Base-by-base conservation (phyloP, 2,329 filamentous ascomycete genomes). In the Fusarium vanettenii region DNA sequence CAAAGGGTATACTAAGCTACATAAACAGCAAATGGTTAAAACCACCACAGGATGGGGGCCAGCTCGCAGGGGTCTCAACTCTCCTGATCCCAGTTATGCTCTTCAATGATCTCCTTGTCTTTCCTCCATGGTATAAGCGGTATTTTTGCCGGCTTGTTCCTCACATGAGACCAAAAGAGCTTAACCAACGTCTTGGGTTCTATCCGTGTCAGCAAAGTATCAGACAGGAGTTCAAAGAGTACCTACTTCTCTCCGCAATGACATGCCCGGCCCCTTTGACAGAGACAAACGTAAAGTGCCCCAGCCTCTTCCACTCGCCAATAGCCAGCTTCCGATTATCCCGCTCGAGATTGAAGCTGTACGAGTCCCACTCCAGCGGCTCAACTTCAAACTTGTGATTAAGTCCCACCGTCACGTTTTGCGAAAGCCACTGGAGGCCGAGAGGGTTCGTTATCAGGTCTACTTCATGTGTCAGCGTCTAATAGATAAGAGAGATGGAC, bases 381-480 rank as follows among this genome's bases (percentile, higher is more conserved):
- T 20, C 4, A 4, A 5, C 6, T 10, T 18, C 8, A 33, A 37
- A 8, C 1, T 18, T n/a, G n/a, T 14, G 13, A 22, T 62, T 41
- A 1, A 13, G 8, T 14, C 41, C 29, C 9, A 43, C 39, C 0
- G 13, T 20, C 10, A 31, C 7, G 14, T 48, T 39, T n/a, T 48
- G 13, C 0, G 63, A 29, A 16, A 69, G 13, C 39, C 16, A 37
- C 2, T 2, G 6, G 20, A 69, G 43, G 13, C 66, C 69, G 1
- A 66, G n/a, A 22, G 25, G 18, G 20, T 60, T 69, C n/a, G 66
- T 27, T 11, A 62, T 39, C 6, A 71, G 11, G 10, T 69, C 69
- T 71, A 20, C 25, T 25, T 16, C 5, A 18, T 4, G 31, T 31
- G 50, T 61, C 13, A 56, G 50, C 14, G 3, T 1, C 25, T 50